These are phyloP conservation scores for Teunomyces gatunensis DNA, from an alignment of 805 yeast species.

Conservation along the genomic window DNA sequence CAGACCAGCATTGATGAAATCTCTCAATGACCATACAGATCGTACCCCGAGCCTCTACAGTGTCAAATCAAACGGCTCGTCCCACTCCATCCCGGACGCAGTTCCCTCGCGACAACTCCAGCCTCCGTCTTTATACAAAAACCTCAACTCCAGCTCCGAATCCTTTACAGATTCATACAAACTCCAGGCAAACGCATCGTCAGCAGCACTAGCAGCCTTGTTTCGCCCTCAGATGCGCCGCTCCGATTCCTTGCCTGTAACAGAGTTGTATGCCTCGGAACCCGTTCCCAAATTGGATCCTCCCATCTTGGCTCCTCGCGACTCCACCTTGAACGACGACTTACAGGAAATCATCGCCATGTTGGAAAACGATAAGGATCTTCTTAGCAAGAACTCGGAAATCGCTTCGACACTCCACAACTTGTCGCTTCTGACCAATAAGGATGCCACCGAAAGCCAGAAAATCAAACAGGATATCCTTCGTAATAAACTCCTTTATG, in stretches of 20 bases:
- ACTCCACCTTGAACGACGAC: slow-evolving; percentile 34
- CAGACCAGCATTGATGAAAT: slow-evolving; percentile 49
- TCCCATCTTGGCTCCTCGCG: slow-evolving; percentile 6
- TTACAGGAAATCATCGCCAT: slow-evolving; percentile 49
- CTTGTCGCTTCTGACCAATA: slow-evolving; percentile 46
- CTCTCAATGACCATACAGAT: slow-evolving; percentile 11
- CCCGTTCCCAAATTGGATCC: background rate
- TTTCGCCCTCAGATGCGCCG: slow-evolving; percentile 37
- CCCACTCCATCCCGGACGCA: slow-evolving; percentile 2
- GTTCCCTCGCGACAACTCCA: background rate
- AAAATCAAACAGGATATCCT: slow-evolving; percentile 38
- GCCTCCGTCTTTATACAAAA: slow-evolving; percentile 10
- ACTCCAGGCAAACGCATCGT: slow-evolving; percentile 40
- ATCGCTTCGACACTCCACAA: slow-evolving; percentile 57
- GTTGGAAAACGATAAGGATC: slow-evolving; percentile 38
- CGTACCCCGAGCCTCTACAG: slow-evolving; percentile 7
- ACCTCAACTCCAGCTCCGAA: slow-evolving; percentile 18
- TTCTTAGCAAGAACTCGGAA: slow-evolving; percentile 31
- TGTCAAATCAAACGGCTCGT: slow-evolving; percentile 9
- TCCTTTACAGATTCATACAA: slow-evolving; percentile 16
- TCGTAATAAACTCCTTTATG: slow-evolving; percentile 51
- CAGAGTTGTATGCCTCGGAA: slow-evolving; percentile 11
- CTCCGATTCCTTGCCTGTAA: slow-evolving; percentile 37
- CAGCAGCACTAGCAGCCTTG: slow-evolving; percentile 47
- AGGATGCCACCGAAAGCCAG: slow-evolving; percentile 16